Conservation (phyloP, 148 eudicot species). For the Rhododendron vialii region DNA sequence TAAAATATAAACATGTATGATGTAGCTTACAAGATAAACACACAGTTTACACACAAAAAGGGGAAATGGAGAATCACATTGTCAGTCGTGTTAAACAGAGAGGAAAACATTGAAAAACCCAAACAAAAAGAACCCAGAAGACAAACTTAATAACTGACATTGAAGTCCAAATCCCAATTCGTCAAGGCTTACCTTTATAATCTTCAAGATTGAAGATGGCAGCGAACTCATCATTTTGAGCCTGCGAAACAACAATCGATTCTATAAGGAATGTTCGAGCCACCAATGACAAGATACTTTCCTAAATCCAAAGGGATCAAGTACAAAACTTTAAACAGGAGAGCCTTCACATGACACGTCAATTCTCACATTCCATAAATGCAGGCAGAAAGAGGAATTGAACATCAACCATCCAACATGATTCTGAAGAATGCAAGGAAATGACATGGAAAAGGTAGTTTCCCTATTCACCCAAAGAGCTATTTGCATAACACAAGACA, state of each 20-base stretch:
- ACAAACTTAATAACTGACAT: not conserved
- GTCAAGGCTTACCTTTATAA: constrained; percentile 59
- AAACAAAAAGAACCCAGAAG: not conserved
- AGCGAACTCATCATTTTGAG: constrained; percentile 80
- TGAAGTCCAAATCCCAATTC: not conserved
- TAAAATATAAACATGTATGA: not conserved
- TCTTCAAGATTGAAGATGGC: constrained; percentile 85
- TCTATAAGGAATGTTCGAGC: not conserved
- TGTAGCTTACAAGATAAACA: not conserved
- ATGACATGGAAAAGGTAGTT: not conserved
- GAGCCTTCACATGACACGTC: not conserved
- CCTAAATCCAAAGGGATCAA: not conserved
- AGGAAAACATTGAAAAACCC: not conserved
- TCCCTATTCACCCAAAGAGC: not conserved
- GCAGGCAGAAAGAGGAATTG: not conserved
- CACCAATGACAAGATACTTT: not conserved
- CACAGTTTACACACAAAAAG: not conserved
- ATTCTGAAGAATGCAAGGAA: not conserved
- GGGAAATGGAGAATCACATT: not conserved
- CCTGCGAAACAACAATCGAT: constrained; percentile 41
- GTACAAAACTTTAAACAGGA: not conserved
- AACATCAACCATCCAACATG: not conserved
- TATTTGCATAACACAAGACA: not conserved
- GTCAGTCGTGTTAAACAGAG: not conserved
- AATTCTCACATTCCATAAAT: not conserved